Base-by-base conservation (phyloP, 2,329 filamentous ascomycete species). In the Cadophora luteo-olivacea region DNA sequence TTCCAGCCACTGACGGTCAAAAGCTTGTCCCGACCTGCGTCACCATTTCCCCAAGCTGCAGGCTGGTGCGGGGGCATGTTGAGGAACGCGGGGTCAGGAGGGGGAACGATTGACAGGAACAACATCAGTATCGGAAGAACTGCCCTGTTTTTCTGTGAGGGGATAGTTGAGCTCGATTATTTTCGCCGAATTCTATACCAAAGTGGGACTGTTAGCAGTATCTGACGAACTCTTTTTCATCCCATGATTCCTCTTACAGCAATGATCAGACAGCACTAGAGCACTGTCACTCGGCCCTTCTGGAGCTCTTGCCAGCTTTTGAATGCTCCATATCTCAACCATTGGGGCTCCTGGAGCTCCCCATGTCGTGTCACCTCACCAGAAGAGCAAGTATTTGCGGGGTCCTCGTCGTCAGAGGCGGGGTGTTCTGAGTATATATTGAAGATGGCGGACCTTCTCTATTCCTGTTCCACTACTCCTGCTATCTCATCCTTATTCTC, bases 81-180 rank as follows among this genome's bases (percentile, higher is more conserved):
- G n/a, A 49, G 19, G 8, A 38, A 33, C 55, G 55, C 55, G 55
- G 55, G 55, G 55, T 58, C 55, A n/a, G 38, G 55, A 58, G 9
- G 11, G 29, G 55, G 55, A 58, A 38, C 4, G 55, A 58, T 38
- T 58, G 55, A 58, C 55, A 58, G 55, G 55, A 58, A 58, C 55
- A 38, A 8, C 55, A 38, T 55, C 52, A 33, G 45, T 19, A 22
- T 49, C 45, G 19, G 45, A 49, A 19, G n/a, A 14, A 49, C 45
- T 48, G 41, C 16, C 41, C 12, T 48, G 16, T 2, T 48, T 48
- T 29, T 29, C 29, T 29, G 5, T 29, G 29, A 29, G 3, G 29
- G 29, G 29, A 29, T 5, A 29, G 29, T 5, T 5, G 29, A 29
- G 32, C 19, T 38, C 55, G 14, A 55, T n/a, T 19, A 55, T 55